These are phyloP conservation scores for Tylopilus vinaceipallidus DNA, from an alignment of 768 basidiomycete genomes.

Conservation along the genomic window DNA sequence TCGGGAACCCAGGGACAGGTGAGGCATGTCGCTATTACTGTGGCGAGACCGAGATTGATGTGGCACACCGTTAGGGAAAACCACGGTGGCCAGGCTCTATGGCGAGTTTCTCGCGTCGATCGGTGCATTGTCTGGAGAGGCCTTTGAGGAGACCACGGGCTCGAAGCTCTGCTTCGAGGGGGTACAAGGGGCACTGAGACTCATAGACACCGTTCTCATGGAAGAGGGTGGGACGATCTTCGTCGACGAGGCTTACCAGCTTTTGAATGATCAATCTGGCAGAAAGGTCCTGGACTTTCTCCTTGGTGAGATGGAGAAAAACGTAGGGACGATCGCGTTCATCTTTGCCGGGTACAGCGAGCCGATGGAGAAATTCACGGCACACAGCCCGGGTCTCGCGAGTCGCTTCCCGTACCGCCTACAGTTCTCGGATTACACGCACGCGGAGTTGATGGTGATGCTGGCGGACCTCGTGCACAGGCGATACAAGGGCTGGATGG, in stretches of 20 bases:
- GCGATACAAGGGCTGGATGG: slow-evolving; percentile 40
- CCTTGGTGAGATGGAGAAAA: slow-evolving; percentile 73
- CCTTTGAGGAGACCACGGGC: slow-evolving; percentile 64
- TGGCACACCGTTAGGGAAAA: slow-evolving; percentile 48
- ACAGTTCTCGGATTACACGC: slow-evolving; percentile 60
- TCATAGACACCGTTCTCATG: slow-evolving; percentile 47
- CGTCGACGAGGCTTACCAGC: slow-evolving; percentile 73
- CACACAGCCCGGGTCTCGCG: slow-evolving; percentile 66
- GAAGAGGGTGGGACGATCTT: slow-evolving; percentile 67
- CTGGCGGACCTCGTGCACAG: slow-evolving; percentile 46
- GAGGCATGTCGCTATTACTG: neutral
- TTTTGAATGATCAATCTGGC: slow-evolving; percentile 50
- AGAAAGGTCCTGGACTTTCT: slow-evolving; percentile 69
- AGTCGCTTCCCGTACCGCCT: slow-evolving; percentile 65
- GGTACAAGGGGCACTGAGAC: slow-evolving; percentile 47
- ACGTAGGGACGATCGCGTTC: slow-evolving; percentile 61
- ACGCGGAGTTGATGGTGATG: slow-evolving; percentile 55
- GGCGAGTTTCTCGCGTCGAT: slow-evolving; percentile 60
- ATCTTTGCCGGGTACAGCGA: slow-evolving; percentile 70
- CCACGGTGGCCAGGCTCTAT: slow-evolving; percentile 64
- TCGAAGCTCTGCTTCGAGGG: slow-evolving; percentile 58
- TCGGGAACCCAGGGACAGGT: neutral
- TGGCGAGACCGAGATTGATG: neutral
- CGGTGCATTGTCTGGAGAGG: slow-evolving; percentile 48
- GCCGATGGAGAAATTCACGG: slow-evolving; percentile 76